Evolutionary conservation across 108 stramenopile species (phyloP).

Genomic region (Cyclotella sp.): DNA sequence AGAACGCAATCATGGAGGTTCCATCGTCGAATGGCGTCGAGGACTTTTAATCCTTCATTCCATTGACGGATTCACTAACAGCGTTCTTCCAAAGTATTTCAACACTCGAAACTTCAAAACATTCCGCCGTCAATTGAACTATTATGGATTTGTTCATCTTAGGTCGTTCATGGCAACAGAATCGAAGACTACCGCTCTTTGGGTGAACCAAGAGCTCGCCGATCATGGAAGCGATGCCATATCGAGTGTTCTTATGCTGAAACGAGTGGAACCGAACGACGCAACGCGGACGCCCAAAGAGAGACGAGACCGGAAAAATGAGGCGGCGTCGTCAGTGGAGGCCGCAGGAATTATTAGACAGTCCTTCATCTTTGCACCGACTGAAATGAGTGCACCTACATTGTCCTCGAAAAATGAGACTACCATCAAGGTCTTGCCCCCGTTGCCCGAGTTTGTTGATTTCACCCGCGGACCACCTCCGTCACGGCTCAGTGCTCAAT

Average conservation of each 20-base stretch:
- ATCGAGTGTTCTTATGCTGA: conserved; percentile 72
- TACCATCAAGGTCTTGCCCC: neutral
- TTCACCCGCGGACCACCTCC: neutral
- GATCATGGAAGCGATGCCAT: conserved; percentile 57
- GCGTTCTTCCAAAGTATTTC: conserved; percentile 91
- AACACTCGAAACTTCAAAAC: conserved; percentile 94
- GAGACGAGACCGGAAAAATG: conserved; percentile 75
- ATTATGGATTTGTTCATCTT: conserved; percentile 80
- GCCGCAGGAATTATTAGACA: conserved; percentile 65
- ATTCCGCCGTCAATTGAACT: conserved; percentile 87
- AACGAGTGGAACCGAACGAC: conserved; percentile 81
- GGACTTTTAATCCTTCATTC: conserved; percentile 88
- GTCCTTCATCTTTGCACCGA: neutral
- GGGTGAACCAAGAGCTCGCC: conserved; percentile 86
- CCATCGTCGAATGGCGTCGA: conserved; percentile 83
- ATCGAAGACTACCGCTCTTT: conserved; percentile 64
- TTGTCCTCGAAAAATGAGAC: neutral
- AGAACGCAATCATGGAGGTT: conserved; percentile 61
- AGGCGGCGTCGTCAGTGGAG: conserved; percentile 74
- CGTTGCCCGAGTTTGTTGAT: neutral
- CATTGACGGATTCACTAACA: conserved; percentile 83
- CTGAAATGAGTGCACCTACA: neutral
- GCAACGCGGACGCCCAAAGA: conserved; percentile 80
- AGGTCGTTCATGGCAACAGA: conserved; percentile 73
- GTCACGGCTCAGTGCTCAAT: neutral